Percentiles rank a stretch among this genome's conserved stretches.
Evolutionary conservation across 495 filamentous ascomycete genomes (phyloP).

Genomic region (Evernia prunastri): DNA sequence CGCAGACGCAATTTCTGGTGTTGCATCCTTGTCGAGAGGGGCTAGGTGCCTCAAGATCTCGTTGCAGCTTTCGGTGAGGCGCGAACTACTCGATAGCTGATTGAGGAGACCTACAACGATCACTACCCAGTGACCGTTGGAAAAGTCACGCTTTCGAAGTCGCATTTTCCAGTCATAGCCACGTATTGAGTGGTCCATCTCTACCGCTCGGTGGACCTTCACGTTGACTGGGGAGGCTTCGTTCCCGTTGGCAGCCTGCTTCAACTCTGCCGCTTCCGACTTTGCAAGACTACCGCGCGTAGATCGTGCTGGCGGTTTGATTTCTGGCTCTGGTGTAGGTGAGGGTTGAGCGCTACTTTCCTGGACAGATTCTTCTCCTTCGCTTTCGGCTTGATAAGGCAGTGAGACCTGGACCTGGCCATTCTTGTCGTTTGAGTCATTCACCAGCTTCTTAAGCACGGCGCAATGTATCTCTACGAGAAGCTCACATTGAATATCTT

Average conservation of each 20-base stretch:
- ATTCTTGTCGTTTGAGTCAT: slow-evolving; percentile 58
- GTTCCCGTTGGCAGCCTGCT: slow-evolving; percentile 38
- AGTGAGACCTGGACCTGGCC: slow-evolving; percentile 74
- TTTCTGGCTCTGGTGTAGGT: slow-evolving; percentile 57
- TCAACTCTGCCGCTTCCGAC: slow-evolving; percentile 60
- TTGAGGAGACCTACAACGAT: slow-evolving; percentile 83
- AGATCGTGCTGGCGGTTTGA: slow-evolving; percentile 58
- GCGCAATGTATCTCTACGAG: slow-evolving; percentile 90
- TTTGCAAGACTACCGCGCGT: slow-evolving; percentile 82
- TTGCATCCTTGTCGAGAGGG: slow-evolving; percentile 66
- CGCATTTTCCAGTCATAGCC: slow-evolving; percentile 77
- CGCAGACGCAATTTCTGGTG: slow-evolving; percentile 58
- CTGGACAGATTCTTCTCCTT: slow-evolving; percentile 43
- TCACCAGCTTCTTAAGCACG: slow-evolving; percentile 79
- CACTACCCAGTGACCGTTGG: slow-evolving; percentile 83
- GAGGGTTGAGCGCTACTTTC: slow-evolving; percentile 47
- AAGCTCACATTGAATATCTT: slow-evolving; percentile 75
- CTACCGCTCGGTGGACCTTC: slow-evolving; percentile 66
- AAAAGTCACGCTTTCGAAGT: slow-evolving; percentile 75
- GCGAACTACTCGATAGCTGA: slow-evolving; percentile 71
- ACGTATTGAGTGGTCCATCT: slow-evolving; percentile 52
- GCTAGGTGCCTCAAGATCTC: slow-evolving; percentile 71
- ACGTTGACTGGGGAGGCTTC: slow-evolving; percentile 33
- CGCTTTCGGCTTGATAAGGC: slow-evolving; percentile 64
- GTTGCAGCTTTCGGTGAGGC: slow-evolving; percentile 65